A percentile compares a stretch with the other conserved stretches of the same genome.
phyloP scores from a whole-genome alignment of 257 asterid species.

The Primulina huaijiensis region DNA sequence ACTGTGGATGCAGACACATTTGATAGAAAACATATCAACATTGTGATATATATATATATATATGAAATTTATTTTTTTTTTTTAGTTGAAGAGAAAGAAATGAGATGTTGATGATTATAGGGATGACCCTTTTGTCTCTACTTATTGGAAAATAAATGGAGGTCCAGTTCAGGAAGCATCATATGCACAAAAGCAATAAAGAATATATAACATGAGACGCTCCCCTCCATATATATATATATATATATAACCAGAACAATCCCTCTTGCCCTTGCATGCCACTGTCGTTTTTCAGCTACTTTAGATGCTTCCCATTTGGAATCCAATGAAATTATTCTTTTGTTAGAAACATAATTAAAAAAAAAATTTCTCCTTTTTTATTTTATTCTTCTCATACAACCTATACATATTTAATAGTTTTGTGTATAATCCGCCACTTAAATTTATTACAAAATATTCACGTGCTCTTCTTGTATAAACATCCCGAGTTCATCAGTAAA shows the following conservation, averaged over 20 bases:
- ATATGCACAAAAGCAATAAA: conserved; percentile 36
- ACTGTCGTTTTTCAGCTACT: conserved; percentile 33
- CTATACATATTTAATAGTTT: no score
- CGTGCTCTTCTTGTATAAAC: no score
- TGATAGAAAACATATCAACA: no score
- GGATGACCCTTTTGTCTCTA: conserved; percentile 74
- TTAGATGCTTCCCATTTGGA: conserved; percentile 42
- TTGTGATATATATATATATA: no score
- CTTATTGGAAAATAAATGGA: conserved; percentile 42
- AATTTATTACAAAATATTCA: no score
- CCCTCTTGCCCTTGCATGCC: neutral
- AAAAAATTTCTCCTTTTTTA: conserved; percentile 13
- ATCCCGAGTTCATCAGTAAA: no score
- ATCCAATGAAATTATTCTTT: conserved; percentile 38
- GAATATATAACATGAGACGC: conserved; percentile 46
- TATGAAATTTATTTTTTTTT: neutral
- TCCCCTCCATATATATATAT: conserved; percentile 47
- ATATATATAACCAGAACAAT: neutral
- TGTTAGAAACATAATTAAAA: conserved; percentile 2
- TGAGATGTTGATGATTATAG: conserved; percentile 42
- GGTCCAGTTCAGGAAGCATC: conserved; percentile 53
- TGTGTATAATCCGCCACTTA: no score
- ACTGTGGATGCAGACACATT: no score
- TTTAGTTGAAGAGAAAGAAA: no score
- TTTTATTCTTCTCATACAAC: neutral